Base-by-base conservation (phyloP, 1,284 basidiomycete species). In the Macrocystidia cucumis region DNA sequence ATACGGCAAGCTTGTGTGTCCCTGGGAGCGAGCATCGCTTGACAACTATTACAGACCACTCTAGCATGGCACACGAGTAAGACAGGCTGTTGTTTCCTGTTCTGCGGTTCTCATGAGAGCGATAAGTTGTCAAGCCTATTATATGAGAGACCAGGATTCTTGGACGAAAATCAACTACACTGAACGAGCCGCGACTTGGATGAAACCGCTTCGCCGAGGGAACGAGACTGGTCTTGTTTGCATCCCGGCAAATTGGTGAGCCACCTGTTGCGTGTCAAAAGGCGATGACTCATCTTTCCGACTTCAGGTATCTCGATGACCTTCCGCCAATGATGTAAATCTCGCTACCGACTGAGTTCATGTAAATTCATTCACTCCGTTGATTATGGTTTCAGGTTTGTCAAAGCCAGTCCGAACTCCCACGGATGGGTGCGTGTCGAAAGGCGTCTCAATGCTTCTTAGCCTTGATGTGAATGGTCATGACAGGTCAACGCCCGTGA, bases 81-180 rank as follows among this genome's bases (percentile, higher is more conserved):
- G n/a, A n/a, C n/a, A n/a, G n/a, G n/a, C 26, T 33, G 16, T 8
- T 13, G 13, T 12, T 13, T 21, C 17, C 11, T 27, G 23, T 17
- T 25, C 19, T 25, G 29, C 36, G 20, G 21, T 16, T 9, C 18
- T 45, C 49, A n/a, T n/a, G n/a, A n/a, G n/a, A n/a, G 3, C 29
- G 12, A 27, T 49, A 44, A 82, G 81, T 47, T 79, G 70, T 31
- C 74, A 83, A 48, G 72, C 76, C n/a, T 86, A 74, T 51, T 86
- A 79, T 52, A 59, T 86, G 25, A 68, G 81, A 26, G 75, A 79
- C 40, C 65, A 74, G 39, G 83, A 89, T 46, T 57, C 57, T 3
- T 88, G 85, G 83, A 79, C 72, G 21, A 83, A 83, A 51, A 86
- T 88, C 41, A 65, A 86, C 50, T 85, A 86, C 53, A 50, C 56